Evolutionary conservation across 495 filamentous ascomycete species (phyloP), one percentile per base, ranked within the genome.

Genomic region (Chaetomium tenue): DNA sequence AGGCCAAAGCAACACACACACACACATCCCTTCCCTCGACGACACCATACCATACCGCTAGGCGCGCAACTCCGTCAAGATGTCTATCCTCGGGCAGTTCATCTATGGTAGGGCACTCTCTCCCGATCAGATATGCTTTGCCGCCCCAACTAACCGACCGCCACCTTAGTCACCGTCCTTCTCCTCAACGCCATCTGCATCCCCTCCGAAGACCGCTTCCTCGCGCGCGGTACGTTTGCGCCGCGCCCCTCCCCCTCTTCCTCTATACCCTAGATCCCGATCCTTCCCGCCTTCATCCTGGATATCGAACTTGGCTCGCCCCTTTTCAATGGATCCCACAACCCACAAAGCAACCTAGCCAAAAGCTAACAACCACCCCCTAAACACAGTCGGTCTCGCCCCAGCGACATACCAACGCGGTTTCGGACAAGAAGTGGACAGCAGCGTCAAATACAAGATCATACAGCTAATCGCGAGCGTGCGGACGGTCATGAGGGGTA

Each of bases 131-230:
- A 47, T 16, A 16, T 1, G 12, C 15, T 15, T 9, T 22, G n/a
- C 20, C 42, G 42, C 28, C 3, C 33, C n/a, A 18, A 16, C 51
- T 44, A 7, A 62, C 58, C 0, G 7, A 42, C 5, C 12, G 15
- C 13, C 46, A 15, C 26, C 33, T 11, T 71, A 94, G 91, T 91
- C 58, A 82, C 85, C 63, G 71, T 96, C 74, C 89, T 98, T 72
- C 84, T 98, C 74, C 86, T 93, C 72, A 98, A 98, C 79, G 91
- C 91, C 47, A 91, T 98, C 73, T 91, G 92, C 58, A 88, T 98
- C 77, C 88, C 98, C 56, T 97, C 92, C 70, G 93, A 98, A 85
- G 94, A 98, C 79, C 87, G 95, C 37, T 98, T 98, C 76, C 88
- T 98, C 57, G 94, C 95, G 57, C 87, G 95, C 70, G 94, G 92